Conservation (phyloP, 202 grass and related monocot species). For the Brachypodium distachyon region DNA sequence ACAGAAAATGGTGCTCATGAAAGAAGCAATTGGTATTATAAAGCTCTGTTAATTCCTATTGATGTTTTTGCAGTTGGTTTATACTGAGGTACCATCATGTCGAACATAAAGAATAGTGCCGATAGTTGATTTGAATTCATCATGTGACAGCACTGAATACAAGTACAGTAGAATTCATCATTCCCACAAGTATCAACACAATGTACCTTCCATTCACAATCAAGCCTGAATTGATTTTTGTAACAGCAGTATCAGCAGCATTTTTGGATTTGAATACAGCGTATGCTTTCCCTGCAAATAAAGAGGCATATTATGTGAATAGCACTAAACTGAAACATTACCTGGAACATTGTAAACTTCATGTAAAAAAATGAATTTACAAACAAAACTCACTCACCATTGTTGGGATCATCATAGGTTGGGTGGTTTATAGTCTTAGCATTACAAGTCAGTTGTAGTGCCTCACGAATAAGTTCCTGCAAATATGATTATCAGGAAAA, state of each 20-base stretch:
- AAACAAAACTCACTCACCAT: slow-evolving; percentile 37
- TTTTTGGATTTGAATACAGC: slow-evolving; percentile 56
- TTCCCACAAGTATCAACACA: slow-evolving; percentile 10
- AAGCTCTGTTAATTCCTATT: background rate
- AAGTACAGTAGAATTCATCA: background rate
- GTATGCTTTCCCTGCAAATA: slow-evolving; percentile 85
- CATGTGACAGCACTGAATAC: background rate
- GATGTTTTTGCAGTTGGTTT: slow-evolving; percentile 6
- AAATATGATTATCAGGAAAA: slow-evolving; percentile 1
- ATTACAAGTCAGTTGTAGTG: slow-evolving; percentile 29
- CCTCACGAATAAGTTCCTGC: slow-evolving; percentile 36
- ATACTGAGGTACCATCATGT: background rate
- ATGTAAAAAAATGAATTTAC: background rate
- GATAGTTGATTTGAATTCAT: background rate
- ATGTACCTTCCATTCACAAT: slow-evolving; percentile 75
- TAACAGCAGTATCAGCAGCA: slow-evolving; percentile 49
- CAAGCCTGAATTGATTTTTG: slow-evolving; percentile 60
- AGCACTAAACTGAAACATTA: background rate
- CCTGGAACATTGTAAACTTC: background rate
- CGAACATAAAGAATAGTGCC: slow-evolving; percentile 7
- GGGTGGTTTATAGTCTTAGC: slow-evolving; percentile 48
- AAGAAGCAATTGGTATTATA: slow-evolving; percentile 3
- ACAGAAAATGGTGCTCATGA: background rate
- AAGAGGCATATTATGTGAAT: slow-evolving; percentile 14
- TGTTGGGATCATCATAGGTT: slow-evolving; percentile 48